Evolutionary conservation across 176 grass and related monocot species (phyloP), one percentile per base, ranked within the genome.

Genomic region (Carex littledalei): DNA sequence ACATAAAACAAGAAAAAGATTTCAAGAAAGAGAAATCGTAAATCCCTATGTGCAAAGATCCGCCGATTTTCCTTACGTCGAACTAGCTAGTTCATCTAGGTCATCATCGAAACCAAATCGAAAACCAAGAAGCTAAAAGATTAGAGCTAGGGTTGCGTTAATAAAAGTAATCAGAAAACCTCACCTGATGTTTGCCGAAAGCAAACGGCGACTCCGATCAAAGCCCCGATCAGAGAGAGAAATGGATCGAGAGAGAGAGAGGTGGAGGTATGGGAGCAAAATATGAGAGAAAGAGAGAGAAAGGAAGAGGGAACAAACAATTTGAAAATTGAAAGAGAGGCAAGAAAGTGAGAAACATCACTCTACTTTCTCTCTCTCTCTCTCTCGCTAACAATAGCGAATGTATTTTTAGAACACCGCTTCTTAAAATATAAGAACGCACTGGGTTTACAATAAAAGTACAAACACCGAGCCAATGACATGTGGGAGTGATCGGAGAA

Each of bases 241-340:
- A 67, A 26, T 26, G 26, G 26, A 67, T 4, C 2, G 68, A 47
- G 6, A 47, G 68, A 49, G 69, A 12, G 35, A 41, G 16, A 50
- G n/a, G 15, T 15, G 3, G 64, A 34, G 21, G 61, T 43, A 43
- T 43, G 4, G 61, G 20, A 24, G 20, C 39, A 43, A 43, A 4
- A 43, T 26, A 24, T 24, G 58, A 18, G 18, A n/a, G 58, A 5
- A 20, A 61, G 24, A 14, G 22, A 14, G 22, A 32, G 11, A 43
- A 6, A 41, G 5, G 69, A 9, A 52, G 43, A 52, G 35, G 5
- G 8, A 21, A 26, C 1, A 52, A 21, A 26, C 3, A 52, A 13
- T 75, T 75, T 52, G 43, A 75, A 75, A 75, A 75, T 75, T 52
- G 71, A 75, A 75, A 14, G 70, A 13, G 70, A 74, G 37, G 37